phyloP scores from a whole-genome alignment of 148 eudicot genomes.

The Limonium bicolor region DNA sequence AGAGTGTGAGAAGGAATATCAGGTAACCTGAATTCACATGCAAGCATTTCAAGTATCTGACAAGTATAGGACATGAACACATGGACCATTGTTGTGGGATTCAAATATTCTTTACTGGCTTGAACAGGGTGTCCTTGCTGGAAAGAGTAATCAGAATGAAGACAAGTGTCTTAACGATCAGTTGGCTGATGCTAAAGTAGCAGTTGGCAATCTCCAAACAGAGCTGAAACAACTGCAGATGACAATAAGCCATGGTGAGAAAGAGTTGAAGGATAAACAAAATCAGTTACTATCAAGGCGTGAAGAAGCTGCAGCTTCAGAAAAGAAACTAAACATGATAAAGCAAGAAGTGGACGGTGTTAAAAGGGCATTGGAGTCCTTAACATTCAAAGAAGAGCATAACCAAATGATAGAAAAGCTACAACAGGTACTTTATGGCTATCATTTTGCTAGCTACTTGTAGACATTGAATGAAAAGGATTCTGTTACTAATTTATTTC shows the following conservation, averaged over 20 bases:
- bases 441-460: neutral
- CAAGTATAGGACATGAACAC: neutral
- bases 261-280: conserved; percentile 70
- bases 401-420: conserved; percentile 44
- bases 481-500: neutral
- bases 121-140: conserved; percentile 83
- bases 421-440: conserved; percentile 32
- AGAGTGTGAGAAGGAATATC: conserved; percentile 65
- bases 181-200: conserved; percentile 82
- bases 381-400: conserved; percentile 55
- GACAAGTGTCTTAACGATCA: conserved; percentile 98
- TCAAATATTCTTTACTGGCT: conserved; percentile 1
- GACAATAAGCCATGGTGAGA: conserved; percentile 66
- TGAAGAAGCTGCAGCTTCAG: conserved; percentile 69
- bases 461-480: neutral
- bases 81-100: no score
- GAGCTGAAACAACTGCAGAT: conserved; percentile 83
- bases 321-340: conserved; percentile 52
- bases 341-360: conserved; percentile 55
- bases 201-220: conserved; percentile 75
- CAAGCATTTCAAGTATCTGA: neutral
- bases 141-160: conserved; percentile 84
- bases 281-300: conserved; percentile 52
- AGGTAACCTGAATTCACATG: conserved; percentile 23
- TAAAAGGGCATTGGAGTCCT: conserved; percentile 43